Evolutionary conservation across 2,329 filamentous ascomycete species (phyloP).

Genomic region (Aurifilum marmelostoma): DNA sequence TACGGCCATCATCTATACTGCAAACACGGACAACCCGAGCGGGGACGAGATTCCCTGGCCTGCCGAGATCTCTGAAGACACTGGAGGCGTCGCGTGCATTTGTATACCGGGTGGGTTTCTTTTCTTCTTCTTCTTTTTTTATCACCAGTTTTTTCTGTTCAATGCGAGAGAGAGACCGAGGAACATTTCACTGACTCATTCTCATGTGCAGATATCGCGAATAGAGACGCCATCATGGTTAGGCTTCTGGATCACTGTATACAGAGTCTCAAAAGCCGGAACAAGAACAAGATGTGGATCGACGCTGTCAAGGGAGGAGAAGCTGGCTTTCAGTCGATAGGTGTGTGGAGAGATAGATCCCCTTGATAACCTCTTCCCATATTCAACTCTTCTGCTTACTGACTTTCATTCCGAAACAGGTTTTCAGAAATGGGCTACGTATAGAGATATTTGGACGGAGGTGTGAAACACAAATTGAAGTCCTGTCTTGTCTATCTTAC

Average conservation of each 20-base stretch:
- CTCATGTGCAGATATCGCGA: slow-evolving; percentile 42
- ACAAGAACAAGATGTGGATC: slow-evolving; percentile 58
- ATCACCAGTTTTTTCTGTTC: too few relatives aligned
- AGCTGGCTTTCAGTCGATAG: slow-evolving; percentile 54
- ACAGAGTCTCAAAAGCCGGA: slow-evolving; percentile 48
- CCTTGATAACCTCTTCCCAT: not conserved
- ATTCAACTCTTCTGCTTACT: slow-evolving; percentile 15
- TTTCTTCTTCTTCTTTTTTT: not conserved
- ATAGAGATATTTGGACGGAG: slow-evolving; percentile 58
- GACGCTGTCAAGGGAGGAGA: slow-evolving; percentile 57
- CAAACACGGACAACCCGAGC: slow-evolving; percentile 49
- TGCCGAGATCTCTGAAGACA: slow-evolving; percentile 50
- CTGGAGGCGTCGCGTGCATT: slow-evolving; percentile 64
- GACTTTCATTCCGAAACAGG: slow-evolving; percentile 41
- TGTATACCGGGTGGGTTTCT: slow-evolving; percentile 55
- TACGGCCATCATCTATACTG: slow-evolving; percentile 57
- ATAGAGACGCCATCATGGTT: slow-evolving; percentile 54
- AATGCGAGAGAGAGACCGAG: not conserved
- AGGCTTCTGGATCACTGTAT: slow-evolving; percentile 58
- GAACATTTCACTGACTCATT: not conserved
- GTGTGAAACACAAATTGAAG: slow-evolving; percentile 28
- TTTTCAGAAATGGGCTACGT: slow-evolving; percentile 61
- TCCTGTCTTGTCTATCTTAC: not conserved
- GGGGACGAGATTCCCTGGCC: slow-evolving; percentile 61
- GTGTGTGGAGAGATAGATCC: slow-evolving; percentile 45